Evolutionary conservation across 116 monocot species (phyloP).

Genomic region (Posidonia oceanica): DNA sequence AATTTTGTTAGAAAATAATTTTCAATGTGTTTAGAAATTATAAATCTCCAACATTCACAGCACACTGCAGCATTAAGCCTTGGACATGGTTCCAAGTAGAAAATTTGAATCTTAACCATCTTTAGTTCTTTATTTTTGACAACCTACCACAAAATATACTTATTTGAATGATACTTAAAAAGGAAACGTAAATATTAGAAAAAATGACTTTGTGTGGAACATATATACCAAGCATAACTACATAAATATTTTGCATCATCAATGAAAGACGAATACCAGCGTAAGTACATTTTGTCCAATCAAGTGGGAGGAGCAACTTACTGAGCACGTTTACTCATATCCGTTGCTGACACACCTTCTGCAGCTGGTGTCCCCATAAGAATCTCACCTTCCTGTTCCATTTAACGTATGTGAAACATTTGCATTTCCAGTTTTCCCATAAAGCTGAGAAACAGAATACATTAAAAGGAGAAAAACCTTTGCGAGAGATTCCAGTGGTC

Average conservation of each 20-base stretch:
- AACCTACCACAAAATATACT: no score
- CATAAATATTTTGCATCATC: no score
- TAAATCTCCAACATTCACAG: no score
- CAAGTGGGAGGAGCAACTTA: constrained; percentile 16
- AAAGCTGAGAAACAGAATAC: not conserved
- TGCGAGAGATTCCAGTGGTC: constrained; percentile 75
- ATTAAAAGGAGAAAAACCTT: constrained; percentile 34
- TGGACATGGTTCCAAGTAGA: no score
- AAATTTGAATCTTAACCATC: no score
- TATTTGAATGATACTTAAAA: no score
- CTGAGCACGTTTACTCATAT: constrained; percentile 86
- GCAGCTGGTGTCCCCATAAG: constrained; percentile 49
- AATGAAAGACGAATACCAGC: no score
- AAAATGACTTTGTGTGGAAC: no score
- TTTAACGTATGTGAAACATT: not conserved
- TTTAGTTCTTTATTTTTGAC: no score
- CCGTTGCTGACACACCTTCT: constrained; percentile 79
- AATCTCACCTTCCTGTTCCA: constrained; percentile 8
- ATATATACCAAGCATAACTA: no score
- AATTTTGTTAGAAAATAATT: not conserved
- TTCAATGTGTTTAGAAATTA: not conserved
- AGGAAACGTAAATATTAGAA: no score
- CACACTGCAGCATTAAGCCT: no score
- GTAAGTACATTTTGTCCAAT: not conserved
- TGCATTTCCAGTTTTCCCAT: not conserved